Evolutionary conservation across 768 basidiomycete species (phyloP).

Genomic region (Tulasnella sp.): DNA sequence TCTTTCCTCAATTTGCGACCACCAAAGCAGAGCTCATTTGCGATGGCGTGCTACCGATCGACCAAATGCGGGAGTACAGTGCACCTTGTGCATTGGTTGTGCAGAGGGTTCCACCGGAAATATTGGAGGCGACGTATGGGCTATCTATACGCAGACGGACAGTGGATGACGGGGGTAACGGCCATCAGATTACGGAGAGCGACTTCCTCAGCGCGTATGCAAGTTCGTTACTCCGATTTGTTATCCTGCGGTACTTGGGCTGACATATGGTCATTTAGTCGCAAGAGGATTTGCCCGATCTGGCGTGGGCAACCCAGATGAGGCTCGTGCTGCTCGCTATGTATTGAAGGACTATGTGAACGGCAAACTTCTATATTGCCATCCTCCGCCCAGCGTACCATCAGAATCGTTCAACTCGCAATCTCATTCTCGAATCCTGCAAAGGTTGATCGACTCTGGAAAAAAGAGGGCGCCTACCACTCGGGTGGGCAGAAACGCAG

Average conservation of each 20-base stretch:
- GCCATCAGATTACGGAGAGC: slow-evolving; percentile 46
- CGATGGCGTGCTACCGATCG: slow-evolving; percentile 93
- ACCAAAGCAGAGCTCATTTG: slow-evolving; percentile 93
- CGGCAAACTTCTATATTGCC: slow-evolving; percentile 81
- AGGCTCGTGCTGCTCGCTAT: slow-evolving; percentile 83
- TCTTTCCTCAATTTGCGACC: slow-evolving; percentile 96
- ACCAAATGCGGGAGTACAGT: slow-evolving; percentile 88
- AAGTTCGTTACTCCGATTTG: slow-evolving; percentile 43
- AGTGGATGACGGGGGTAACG: slow-evolving; percentile 76
- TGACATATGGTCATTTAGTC: slow-evolving; percentile 38
- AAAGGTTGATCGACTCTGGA: slow-evolving; percentile 40
- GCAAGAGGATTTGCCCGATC: slow-evolving; percentile 85
- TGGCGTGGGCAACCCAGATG: slow-evolving; percentile 94
- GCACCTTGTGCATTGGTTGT: slow-evolving; percentile 71
- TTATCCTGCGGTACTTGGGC: neutral
- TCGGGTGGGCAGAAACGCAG: slow-evolving; percentile 69
- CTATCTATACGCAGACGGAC: slow-evolving; percentile 52
- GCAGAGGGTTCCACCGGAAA: slow-evolving; percentile 62
- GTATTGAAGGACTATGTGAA: slow-evolving; percentile 96
- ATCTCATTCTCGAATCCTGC: slow-evolving; percentile 48
- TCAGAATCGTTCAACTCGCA: slow-evolving; percentile 62
- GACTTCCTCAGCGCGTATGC: slow-evolving; percentile 82
- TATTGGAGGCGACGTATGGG: slow-evolving; percentile 87
- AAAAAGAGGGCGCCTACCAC: slow-evolving; percentile 85
- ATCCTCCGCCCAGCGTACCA: slow-evolving; percentile 55